Evolutionary conservation across 202 grass and related monocot genomes (phyloP).

Genomic region (Setaria viridis): DNA sequence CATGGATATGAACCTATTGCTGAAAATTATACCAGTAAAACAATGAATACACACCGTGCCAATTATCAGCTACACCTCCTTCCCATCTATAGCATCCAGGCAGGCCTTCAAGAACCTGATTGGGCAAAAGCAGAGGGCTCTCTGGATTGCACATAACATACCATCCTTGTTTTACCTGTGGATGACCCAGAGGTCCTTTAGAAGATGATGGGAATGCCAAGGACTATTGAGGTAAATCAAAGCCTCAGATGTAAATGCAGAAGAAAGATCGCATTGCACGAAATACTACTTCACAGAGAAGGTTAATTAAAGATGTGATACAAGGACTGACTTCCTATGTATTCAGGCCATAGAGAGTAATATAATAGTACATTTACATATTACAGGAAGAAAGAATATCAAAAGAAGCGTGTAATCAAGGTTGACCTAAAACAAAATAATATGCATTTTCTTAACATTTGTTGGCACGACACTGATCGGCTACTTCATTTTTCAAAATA

Average conservation of each 20-base stretch:
- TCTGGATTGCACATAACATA: conserved; percentile 64
- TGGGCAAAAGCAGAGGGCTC: conserved; percentile 47
- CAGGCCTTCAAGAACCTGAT: conserved; percentile 55
- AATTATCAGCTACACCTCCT: conserved; percentile 62
- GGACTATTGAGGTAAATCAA: conserved; percentile 47
- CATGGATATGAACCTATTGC: background rate
- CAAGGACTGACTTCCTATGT: background rate
- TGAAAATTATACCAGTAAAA: background rate
- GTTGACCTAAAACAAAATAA: conserved; percentile 2
- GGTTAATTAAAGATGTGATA: conserved; percentile 12
- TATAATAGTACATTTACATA: conserved; percentile 4
- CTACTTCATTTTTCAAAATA: conserved; percentile 51
- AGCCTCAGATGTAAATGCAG: conserved; percentile 15
- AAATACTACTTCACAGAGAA: conserved; percentile 14
- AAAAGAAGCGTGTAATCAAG: conserved; percentile 22
- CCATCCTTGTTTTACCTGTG: conserved; percentile 66
- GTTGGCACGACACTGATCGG: conserved; percentile 27
- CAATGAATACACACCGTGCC: conserved; percentile 34
- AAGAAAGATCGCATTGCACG: conserved; percentile 21
- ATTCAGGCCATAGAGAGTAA: conserved; percentile 13
- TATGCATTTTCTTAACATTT: background rate
- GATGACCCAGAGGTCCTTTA: conserved; percentile 68
- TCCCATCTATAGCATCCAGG: conserved; percentile 56
- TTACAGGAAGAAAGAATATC: conserved; percentile 14
- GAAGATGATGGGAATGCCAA: conserved; percentile 53